These are phyloP conservation scores for Vanderwaltozyma polyspora DNA, from an alignment of 805 yeast species.

Conservation along the genomic window DNA sequence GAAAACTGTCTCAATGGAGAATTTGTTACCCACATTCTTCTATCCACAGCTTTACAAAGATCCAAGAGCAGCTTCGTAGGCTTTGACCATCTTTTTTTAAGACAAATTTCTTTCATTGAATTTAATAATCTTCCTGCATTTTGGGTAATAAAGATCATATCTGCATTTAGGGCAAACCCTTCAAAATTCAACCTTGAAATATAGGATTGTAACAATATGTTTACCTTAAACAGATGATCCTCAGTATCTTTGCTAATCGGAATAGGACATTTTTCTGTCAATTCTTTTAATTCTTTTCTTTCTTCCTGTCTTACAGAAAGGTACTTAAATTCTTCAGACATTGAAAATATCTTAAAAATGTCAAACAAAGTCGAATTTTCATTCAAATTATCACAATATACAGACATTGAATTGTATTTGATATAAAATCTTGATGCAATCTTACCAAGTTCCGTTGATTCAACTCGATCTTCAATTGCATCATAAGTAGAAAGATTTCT, in stretches of 20 bases:
- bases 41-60: slow-evolving; percentile 70
- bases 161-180: slow-evolving; percentile 86
- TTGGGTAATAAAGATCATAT: slow-evolving; percentile 86
- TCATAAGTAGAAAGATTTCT: slow-evolving; percentile 54
- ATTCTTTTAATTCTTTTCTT: slow-evolving; percentile 53
- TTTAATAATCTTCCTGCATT: slow-evolving; percentile 83
- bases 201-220: slow-evolving; percentile 71
- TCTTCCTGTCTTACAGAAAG: slow-evolving; percentile 85
- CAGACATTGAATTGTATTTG: slow-evolving; percentile 57
- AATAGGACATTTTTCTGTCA: slow-evolving; percentile 68
- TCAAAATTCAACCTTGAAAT: slow-evolving; percentile 68
- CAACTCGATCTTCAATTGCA: slow-evolving; percentile 34
- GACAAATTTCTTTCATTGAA: slow-evolving; percentile 71
- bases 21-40: slow-evolving; percentile 71
- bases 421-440: slow-evolving; percentile 85
- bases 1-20: slow-evolving; percentile 82
- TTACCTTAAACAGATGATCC: slow-evolving; percentile 69
- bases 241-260: slow-evolving; percentile 66
- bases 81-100: slow-evolving; percentile 61
- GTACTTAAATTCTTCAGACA: slow-evolving; percentile 75
- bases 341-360: slow-evolving; percentile 61
- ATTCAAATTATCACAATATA: slow-evolving; percentile 50
- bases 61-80: slow-evolving; percentile 47
- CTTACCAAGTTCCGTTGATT: slow-evolving; percentile 61
- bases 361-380: slow-evolving; percentile 64